phyloP scores from a whole-genome alignment of 2,329 filamentous ascomycete genomes.

The Phoma sp. region DNA sequence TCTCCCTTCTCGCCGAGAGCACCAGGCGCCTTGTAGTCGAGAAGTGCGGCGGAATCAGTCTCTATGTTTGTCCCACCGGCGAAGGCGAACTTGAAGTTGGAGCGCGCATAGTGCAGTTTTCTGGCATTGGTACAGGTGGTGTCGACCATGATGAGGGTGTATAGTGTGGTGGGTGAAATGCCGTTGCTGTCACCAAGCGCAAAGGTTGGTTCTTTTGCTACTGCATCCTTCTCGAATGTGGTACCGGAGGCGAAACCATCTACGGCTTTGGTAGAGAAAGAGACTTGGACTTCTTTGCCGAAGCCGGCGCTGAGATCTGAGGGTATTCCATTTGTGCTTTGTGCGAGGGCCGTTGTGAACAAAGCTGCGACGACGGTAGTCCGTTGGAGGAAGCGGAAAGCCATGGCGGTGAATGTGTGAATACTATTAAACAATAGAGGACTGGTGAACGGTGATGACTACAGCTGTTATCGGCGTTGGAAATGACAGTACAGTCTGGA shows the following conservation, averaged over 20 bases:
- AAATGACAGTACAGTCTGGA: not conserved
- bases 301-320: slow-evolving; percentile 32
- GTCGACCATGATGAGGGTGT: slow-evolving; percentile 44
- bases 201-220: slow-evolving; percentile 40
- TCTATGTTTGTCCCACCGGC: slow-evolving; percentile 37
- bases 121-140: slow-evolving; percentile 39
- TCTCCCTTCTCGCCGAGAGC: slow-evolving; percentile 41
- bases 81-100: slow-evolving; percentile 43
- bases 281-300: slow-evolving; percentile 38
- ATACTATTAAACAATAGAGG: slow-evolving; percentile 12
- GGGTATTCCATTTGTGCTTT: slow-evolving; percentile 24
- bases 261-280: slow-evolving; percentile 33
- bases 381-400: slow-evolving; percentile 14
- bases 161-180: slow-evolving; percentile 35
- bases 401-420: slow-evolving; percentile 17
- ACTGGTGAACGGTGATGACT: not conserved
- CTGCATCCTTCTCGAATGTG: slow-evolving; percentile 34
- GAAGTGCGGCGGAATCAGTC: slow-evolving; percentile 22
- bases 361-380: slow-evolving; percentile 8
- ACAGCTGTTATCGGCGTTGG: not conserved
- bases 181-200: slow-evolving; percentile 45
- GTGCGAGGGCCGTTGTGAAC: slow-evolving; percentile 12
- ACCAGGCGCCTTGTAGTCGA: slow-evolving; percentile 43
- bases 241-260: slow-evolving; percentile 41
- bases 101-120: slow-evolving; percentile 40